Conservation (phyloP, 805 yeast genomes). For the Kluyveromyces lactis region DNA sequence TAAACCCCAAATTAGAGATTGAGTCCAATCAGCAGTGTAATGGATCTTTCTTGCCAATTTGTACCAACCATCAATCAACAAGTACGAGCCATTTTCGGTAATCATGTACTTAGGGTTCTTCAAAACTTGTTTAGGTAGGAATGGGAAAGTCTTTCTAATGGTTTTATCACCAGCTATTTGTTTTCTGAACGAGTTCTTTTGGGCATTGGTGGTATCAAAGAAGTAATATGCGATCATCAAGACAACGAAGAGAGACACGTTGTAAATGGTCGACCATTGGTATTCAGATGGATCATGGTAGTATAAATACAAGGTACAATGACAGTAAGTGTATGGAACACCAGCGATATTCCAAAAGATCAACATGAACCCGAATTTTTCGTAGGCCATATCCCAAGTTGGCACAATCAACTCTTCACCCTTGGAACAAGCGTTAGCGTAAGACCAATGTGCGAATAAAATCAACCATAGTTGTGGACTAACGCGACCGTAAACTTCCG, state of each 20-base stretch:
- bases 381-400: slow-evolving; percentile 99
- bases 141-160: slow-evolving; percentile 86
- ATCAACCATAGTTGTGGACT: slow-evolving; percentile 68
- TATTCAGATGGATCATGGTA: slow-evolving; percentile 82
- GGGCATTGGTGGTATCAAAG: slow-evolving; percentile 92
- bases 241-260: slow-evolving; percentile 44
- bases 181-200: slow-evolving; percentile 87
- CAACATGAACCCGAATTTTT: slow-evolving; percentile 98
- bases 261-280: slow-evolving; percentile 58
- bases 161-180: slow-evolving; percentile 68
- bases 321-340: slow-evolving; percentile 97
- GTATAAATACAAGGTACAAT: slow-evolving; percentile 75
- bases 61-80: slow-evolving; percentile 93
- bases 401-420: slow-evolving; percentile 97
- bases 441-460: slow-evolving; percentile 81
- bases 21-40: slow-evolving; percentile 90
- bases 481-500: slow-evolving; percentile 71
- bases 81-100: slow-evolving; percentile 75
- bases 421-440: slow-evolving; percentile 94
- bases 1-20: slow-evolving; percentile 86
- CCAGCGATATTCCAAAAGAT: slow-evolving; percentile 99
- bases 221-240: slow-evolving; percentile 73
- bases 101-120: slow-evolving; percentile 77
- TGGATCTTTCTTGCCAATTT: slow-evolving; percentile 87
- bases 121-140: slow-evolving; percentile 74